Base-by-base conservation (phyloP, 371 early-diverging fungal genomes). In the Apophysomyces elegans region DNA sequence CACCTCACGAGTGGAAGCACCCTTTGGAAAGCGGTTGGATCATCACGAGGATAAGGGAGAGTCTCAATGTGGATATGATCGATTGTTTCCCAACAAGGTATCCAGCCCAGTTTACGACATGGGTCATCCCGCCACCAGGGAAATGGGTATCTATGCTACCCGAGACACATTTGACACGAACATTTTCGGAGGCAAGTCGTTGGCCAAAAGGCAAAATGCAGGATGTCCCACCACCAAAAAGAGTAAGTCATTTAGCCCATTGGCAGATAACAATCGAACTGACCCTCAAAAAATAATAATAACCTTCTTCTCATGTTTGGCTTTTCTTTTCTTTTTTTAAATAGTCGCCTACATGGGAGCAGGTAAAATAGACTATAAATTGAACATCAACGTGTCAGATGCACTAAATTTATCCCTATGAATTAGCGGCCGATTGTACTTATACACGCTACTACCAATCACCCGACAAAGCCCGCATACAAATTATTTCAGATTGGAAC, bases 401-500 rank as follows among this genome's bases (percentile, higher is more conserved):
- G 64, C 63, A 66, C 8, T 71, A 82, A 58, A 41, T 32, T 36
- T 12, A 36, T 36, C 7, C 32, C 32, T 16, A 37, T 58, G 16
- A 39, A 18, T 36, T 47, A 39, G 94, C 92, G 0, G 92, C 94
- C 4, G 94, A 94, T 72, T 94, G 94, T 73, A 86, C 93, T 0
- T 94, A 92, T 67, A 84, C 88, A 11, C 78, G 77, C 16, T 58
- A 67, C 38, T 92, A 90, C 63, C 71, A 82, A 65, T 79, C 86
- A 0, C 67, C 81, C 13, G 85, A 84, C 32, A 73, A 74, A 13
- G 92, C 92, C 56, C 78, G 90, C 47, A 81, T 74, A 66, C 91
- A 91, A 66, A 93, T 94, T 36, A 85, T 94, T 64, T 86, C 84
- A 58, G 84, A 90, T 61, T 92, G 90, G 85, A 91, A 91, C 73